Base-by-base conservation (phyloP, 2,329 filamentous ascomycete species). In the Cladophialophora yegresii region DNA sequence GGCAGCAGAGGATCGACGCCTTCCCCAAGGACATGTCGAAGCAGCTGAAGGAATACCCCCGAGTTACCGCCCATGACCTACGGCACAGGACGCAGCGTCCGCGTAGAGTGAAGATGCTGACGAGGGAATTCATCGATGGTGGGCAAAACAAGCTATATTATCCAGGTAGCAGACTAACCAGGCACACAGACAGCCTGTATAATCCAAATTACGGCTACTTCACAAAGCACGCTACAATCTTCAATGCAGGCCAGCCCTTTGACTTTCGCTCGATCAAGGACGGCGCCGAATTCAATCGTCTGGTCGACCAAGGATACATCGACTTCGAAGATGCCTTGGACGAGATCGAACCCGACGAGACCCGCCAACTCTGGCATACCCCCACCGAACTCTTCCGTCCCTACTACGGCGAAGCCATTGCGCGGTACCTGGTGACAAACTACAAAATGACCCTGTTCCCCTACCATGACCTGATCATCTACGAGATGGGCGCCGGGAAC, bases 71-170 rank as follows among this genome's bases (percentile, higher is more conserved):
- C n/a, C 84, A 89, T 69, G 88, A 92, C 67, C 80, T 99, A 70
- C 87, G 89, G 70, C 81, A 78, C 70, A 84, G 90, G 60, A 87
- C 81, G 59, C 89, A 96, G 74, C 83, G 95, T 73, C 95, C 95
- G 51, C 86, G 85, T 73, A 85, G 90, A 76, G 93, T 96, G 70
- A 97, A 96, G 85, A 99, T 99, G 95, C 80, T 97, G 73, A 90
- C 96, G 75, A 86, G 96, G 70, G 96, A 99, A 82, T 99, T 99
- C 75, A 95, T 99, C 74, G 95, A 99, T 77, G 93, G 90, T 92
- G 74, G 70, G 76, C 8, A 16, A 58, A 58, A 6, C 4, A 36
- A 54, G 22, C 28, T 43, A n/a, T 33, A 32, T 22, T 43, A 54
- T 56, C 45, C 22, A 36, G 20, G 45, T 55, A 13, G 33, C 33